Evolutionary conservation across 345 rosid genomes (phyloP).

Genomic region (Populus alba): DNA sequence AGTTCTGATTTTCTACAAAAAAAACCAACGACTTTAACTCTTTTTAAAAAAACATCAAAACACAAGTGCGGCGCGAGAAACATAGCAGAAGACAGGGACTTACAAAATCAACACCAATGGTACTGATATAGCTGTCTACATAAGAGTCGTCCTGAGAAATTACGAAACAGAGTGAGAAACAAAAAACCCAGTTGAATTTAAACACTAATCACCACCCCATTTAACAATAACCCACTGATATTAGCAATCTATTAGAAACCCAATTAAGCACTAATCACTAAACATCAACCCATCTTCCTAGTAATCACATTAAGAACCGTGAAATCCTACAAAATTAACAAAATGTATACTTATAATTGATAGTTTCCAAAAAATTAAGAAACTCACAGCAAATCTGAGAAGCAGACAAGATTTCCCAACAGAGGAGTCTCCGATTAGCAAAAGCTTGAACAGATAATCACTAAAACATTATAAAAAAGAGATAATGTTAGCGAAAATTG

Average conservation of each 20-base stretch:
- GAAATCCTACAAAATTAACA: background rate
- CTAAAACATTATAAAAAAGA: constrained; percentile 29
- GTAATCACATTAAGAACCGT: background rate
- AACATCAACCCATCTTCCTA: background rate
- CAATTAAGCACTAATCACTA: background rate
- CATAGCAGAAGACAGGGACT: constrained; percentile 9
- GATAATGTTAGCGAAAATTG: background rate
- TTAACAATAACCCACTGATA: background rate
- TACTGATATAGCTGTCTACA: constrained; percentile 71
- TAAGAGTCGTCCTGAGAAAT: constrained; percentile 62
- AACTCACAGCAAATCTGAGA: constrained; percentile 72
- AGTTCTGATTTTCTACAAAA: constrained; percentile 79
- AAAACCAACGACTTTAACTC: background rate
- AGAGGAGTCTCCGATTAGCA: constrained; percentile 79
- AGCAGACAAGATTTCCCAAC: constrained; percentile 81
- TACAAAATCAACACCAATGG: constrained; percentile 75
- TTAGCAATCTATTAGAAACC: background rate
- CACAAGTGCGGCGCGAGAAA: background rate
- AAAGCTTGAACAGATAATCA: constrained; percentile 75
- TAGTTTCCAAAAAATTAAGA: background rate
- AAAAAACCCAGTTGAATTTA: background rate
- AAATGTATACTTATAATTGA: background rate
- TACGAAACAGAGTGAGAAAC: background rate
- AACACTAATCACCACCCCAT: background rate
- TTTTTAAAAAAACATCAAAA: background rate